phyloP scores from a whole-genome alignment of 495 filamentous ascomycete genomes.

The Pseudevernia furfuracea region DNA sequence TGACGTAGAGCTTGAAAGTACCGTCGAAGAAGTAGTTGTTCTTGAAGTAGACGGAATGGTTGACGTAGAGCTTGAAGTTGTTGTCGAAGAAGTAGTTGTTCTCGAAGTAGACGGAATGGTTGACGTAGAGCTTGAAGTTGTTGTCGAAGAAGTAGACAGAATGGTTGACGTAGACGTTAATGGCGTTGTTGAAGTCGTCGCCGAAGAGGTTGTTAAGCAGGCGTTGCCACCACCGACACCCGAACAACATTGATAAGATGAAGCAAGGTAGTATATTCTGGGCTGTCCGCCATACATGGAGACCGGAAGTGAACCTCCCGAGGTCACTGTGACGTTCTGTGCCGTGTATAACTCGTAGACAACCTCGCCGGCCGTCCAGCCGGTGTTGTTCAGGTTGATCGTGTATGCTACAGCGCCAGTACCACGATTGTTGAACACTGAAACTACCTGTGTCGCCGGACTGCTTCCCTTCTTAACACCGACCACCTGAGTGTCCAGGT shows the following conservation, averaged over 20 bases:
- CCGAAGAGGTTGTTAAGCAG: background rate
- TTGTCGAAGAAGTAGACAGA: background rate
- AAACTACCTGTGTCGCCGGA: background rate
- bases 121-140: background rate
- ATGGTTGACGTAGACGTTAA: background rate
- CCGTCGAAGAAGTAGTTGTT: background rate
- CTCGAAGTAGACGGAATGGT: background rate
- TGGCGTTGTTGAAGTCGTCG: background rate
- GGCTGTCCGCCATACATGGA: slow-evolving; percentile 1
- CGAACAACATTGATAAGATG: background rate
- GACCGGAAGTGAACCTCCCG: background rate
- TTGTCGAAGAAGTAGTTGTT: background rate
- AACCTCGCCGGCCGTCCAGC: background rate
- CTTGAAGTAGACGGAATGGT: no score
- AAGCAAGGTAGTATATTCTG: background rate
- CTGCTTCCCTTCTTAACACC: background rate
- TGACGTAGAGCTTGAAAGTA: background rate
- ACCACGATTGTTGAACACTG: background rate
- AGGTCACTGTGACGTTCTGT: background rate
- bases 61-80: background rate
- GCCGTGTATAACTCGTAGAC: background rate
- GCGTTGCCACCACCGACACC: background rate
- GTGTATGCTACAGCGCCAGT: background rate
- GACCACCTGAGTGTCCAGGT: background rate
- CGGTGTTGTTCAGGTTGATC: background rate